Evolutionary conservation across 139 green algal genomes (phyloP).

Genomic region (Tetraselmis chui): DNA sequence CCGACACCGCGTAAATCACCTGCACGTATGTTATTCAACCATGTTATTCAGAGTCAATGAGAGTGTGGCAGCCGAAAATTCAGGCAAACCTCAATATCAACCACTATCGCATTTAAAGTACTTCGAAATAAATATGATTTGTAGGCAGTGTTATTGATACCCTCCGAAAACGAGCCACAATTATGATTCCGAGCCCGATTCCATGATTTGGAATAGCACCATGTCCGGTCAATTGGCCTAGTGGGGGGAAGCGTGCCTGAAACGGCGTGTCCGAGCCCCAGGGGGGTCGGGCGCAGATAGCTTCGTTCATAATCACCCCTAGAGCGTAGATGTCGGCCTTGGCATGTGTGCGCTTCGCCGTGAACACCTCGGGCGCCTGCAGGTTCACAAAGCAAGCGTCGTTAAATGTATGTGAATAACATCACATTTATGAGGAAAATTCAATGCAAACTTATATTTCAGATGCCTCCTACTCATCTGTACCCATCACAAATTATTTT

Average conservation of each 20-base stretch:
- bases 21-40: neutral
- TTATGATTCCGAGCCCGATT: too few species aligned
- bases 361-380: neutral
- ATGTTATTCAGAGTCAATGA: neutral
- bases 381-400: neutral
- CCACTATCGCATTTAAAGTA: too few species aligned
- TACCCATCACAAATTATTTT: too few species aligned
- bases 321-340: neutral
- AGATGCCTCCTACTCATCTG: too few species aligned
- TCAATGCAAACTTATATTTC: too few species aligned
- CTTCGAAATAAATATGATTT: too few species aligned
- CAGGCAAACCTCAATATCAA: too few species aligned
- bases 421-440: too few species aligned
- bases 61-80: neutral
- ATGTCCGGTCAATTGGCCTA: neutral
- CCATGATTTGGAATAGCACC: too few species aligned
- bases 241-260: neutral
- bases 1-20: slow-evolving; percentile 1
- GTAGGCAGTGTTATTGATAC: too few species aligned
- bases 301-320: neutral
- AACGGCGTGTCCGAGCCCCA: neutral
- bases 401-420: neutral
- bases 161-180: too few species aligned
- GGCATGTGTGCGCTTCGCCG: neutral
- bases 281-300: neutral